phyloP scores from a whole-genome alignment of 768 basidiomycete species.

The Dacryopinax primogenitus region DNA sequence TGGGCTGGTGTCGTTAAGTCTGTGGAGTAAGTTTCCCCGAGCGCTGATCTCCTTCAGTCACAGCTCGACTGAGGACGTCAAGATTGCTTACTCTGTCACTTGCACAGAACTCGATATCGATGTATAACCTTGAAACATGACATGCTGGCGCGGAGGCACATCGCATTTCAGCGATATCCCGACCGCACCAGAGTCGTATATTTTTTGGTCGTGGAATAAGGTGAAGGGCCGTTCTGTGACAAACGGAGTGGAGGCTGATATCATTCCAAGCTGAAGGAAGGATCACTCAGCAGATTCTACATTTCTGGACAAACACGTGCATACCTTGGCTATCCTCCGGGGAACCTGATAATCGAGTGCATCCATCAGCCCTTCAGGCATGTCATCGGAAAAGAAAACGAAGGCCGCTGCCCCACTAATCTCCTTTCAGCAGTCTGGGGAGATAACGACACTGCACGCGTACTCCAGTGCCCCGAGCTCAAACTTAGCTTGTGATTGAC shows the following conservation, averaged over 20 bases:
- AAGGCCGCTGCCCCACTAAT: constrained; percentile 25
- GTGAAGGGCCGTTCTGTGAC: constrained; percentile 63
- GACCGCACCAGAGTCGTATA: constrained; percentile 54
- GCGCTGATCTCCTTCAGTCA: constrained; percentile 30
- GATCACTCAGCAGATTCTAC: too few relatives aligned
- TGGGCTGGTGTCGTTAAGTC: constrained; percentile 46
- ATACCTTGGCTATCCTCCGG: constrained; percentile 6
- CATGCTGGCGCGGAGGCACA: constrained; percentile 15
- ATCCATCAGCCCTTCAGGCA: constrained; percentile 25
- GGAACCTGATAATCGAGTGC: constrained; percentile 10
- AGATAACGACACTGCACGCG: not conserved
- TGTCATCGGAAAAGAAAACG: constrained; percentile 44
- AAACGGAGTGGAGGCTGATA: constrained; percentile 66
- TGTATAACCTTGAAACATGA: constrained; percentile 32
- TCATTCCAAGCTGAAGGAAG: constrained; percentile 42
- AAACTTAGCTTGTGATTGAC: not conserved
- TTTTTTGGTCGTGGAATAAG: constrained; percentile 43
- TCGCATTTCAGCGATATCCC: constrained; percentile 40
- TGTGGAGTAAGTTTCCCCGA: constrained; percentile 60
- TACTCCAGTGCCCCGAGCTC: not conserved
- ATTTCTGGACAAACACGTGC: not conserved
- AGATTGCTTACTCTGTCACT: constrained; percentile 40
- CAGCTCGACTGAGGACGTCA: not conserved
- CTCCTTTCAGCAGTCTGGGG: not conserved
- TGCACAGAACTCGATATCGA: constrained; percentile 36